Evolutionary conservation across 2,329 filamentous ascomycete species (phyloP), one percentile per base, ranked within the genome.

Genomic region (Tolypocladium pustulatum): DNA sequence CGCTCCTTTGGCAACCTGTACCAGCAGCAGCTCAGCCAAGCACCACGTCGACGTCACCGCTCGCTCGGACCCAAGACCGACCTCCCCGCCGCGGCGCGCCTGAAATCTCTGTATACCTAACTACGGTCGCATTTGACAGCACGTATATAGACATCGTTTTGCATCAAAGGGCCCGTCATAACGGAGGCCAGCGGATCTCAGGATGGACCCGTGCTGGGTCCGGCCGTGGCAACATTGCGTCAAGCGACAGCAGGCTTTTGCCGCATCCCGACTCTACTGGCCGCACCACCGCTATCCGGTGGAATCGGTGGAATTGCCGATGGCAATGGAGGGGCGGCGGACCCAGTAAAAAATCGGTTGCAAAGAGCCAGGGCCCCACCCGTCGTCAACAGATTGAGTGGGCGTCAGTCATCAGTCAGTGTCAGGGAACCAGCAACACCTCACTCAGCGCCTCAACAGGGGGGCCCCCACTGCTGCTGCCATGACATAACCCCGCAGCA

Each of bases 401-500:
- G 27, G 41, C 22, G 41, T 38, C 37, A 38, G 37, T 38, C 20
- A 41, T 15, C 22, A 17, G 25, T 30, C 25, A 30, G 43, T 10
- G 41, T 46, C 49, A 22, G 4, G 9, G 32, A 5, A 34, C 32
- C 32, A 34, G 49, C 25, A 30, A 25, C 43, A 34, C 27, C 46
- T n/a, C n/a, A n/a, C 32, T 51, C 8, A n/a, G 27, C 27, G 17
- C 7, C 49, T n/a, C 49, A n/a, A 32, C 27, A 32, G 17, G 49
- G 41, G 49, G 27, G 25, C 10, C n/a, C 25, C 49, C 27, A 32
- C 49, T 27, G 46, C 25, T 51, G 46, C 22, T 8, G 8, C 15
- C 68, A 68, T 69, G 67, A 68, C 68, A 70, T 66, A 68, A 70
- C 69, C 69, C 70, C 69, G 71, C 69, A 59, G 43, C 55, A 55